Evolutionary conservation across 1,284 basidiomycete species (phyloP).

Genomic region (Marasmius fiardii): DNA sequence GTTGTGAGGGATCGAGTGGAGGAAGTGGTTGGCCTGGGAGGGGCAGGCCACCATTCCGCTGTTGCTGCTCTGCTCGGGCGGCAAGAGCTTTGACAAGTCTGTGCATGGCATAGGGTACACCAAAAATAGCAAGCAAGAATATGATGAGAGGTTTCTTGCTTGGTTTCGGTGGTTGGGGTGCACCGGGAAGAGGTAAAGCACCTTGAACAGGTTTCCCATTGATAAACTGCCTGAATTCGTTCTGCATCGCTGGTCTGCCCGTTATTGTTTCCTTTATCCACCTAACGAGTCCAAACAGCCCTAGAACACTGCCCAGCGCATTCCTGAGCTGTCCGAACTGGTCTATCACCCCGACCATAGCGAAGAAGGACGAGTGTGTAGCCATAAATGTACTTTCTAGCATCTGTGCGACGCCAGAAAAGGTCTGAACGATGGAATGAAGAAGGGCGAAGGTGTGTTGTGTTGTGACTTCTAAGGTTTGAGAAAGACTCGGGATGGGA

Average conservation of each 20-base stretch:
- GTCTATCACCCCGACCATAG: constrained; percentile 97
- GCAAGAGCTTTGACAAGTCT: constrained; percentile 82
- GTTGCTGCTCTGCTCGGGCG: constrained; percentile 54
- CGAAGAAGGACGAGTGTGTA: constrained; percentile 97
- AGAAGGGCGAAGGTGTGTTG: constrained; percentile 92
- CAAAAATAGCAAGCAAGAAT: constrained; percentile 95
- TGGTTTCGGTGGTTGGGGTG: constrained; percentile 45
- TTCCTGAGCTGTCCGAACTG: constrained; percentile 91
- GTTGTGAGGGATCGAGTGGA: constrained; percentile 66
- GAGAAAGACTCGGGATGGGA: constrained; percentile 67
- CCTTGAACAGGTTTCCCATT: constrained; percentile 62
- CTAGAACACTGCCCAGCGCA: constrained; percentile 91
- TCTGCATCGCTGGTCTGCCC: constrained; percentile 45
- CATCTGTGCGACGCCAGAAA: constrained; percentile 96
- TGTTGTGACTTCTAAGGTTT: constrained; percentile 86
- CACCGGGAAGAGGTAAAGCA: constrained; percentile 35
- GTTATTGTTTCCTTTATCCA: constrained; percentile 74
- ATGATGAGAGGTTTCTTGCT: constrained; percentile 90
- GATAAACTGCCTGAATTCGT: constrained; percentile 70
- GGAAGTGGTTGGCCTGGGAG: constrained; percentile 37
- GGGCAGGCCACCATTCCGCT: constrained; percentile 15
- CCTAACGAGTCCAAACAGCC: constrained; percentile 85
- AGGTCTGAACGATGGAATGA: constrained; percentile 94
- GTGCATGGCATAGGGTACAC: constrained; percentile 93
- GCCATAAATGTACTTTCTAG: constrained; percentile 99